Conservation (phyloP, 1,284 basidiomycete species). For the Fomitopsis betulina region DNA sequence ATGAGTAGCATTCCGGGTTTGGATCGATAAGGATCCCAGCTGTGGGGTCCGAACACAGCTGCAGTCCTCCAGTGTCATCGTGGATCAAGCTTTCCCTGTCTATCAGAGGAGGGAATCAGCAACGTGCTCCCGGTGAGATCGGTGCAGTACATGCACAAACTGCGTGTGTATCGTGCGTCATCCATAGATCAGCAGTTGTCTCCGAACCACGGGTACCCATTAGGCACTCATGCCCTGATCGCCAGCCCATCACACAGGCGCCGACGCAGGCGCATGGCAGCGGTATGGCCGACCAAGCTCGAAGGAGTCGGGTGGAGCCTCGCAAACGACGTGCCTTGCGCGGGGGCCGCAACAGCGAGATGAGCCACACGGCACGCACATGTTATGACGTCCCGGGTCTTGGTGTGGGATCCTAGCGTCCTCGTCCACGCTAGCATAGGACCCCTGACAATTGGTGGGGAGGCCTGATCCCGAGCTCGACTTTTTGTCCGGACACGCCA, state of each 20-base stretch:
- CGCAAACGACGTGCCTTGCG: not conserved
- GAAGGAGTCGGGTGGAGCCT: not conserved
- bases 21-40: not conserved
- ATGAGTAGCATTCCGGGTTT: not conserved
- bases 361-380: not conserved
- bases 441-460: not conserved
- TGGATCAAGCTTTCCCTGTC: not conserved
- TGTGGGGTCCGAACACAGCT: not conserved
- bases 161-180: not conserved
- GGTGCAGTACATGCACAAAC: not conserved
- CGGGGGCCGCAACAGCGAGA: not conserved
- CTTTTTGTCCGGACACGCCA: too few species aligned
- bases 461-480: not conserved
- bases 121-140: not conserved
- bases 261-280: not conserved
- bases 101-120: not conserved
- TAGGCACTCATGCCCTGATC: not conserved
- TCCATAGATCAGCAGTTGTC: not conserved
- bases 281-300: not conserved
- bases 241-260: not conserved
- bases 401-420: not conserved
- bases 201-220: too few species aligned
- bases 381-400: not conserved
- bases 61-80: not conserved
- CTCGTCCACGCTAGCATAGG: not conserved